phyloP scores from a whole-genome alignment of 495 filamentous ascomycete genomes.

The Pyrenula massariospora region DNA sequence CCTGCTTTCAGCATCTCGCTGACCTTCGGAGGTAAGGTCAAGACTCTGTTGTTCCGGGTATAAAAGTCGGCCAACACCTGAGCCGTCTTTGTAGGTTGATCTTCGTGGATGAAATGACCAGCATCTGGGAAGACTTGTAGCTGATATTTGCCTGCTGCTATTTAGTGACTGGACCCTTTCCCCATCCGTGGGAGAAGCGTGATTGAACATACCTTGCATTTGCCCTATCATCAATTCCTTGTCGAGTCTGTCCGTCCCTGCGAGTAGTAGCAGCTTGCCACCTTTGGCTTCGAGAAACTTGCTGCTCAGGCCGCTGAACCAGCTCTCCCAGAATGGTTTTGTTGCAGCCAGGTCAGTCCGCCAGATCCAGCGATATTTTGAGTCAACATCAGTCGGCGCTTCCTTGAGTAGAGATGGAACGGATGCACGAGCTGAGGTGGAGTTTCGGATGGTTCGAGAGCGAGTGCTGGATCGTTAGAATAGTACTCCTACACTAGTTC shows the following conservation, averaged over 20 bases:
- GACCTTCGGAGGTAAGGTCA: constrained; percentile 89
- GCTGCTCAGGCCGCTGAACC: constrained; percentile 77
- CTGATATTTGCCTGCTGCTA: constrained; percentile 72
- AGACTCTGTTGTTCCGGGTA: constrained; percentile 71
- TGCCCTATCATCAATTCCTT: constrained; percentile 94
- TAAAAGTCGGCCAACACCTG: constrained; percentile 80
- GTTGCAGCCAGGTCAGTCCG: constrained; percentile 74
- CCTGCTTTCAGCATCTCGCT: constrained; percentile 34
- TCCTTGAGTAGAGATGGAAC: constrained; percentile 71
- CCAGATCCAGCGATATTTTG: constrained; percentile 59
- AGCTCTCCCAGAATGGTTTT: constrained; percentile 85
- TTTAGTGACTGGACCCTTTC: background rate
- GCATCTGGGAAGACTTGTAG: constrained; percentile 90
- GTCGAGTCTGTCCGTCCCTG: constrained; percentile 88
- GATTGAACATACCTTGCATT: constrained; percentile 67
- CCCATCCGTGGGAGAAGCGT: background rate
- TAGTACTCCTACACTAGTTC: constrained; percentile 1
- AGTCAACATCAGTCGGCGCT: constrained; percentile 20
- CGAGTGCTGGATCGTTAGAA: constrained; percentile 39
- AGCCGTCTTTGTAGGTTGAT: constrained; percentile 80
- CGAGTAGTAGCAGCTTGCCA: constrained; percentile 82
- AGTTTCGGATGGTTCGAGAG: constrained; percentile 79
- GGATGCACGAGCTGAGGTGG: constrained; percentile 64
- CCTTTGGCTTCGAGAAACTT: constrained; percentile 80
- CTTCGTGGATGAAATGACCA: constrained; percentile 94